A percentile compares a stretch with the other conserved stretches of the same genome.
Evolutionary conservation across 345 rosid species (phyloP).

Genomic region (Lenwebbia sp.): DNA sequence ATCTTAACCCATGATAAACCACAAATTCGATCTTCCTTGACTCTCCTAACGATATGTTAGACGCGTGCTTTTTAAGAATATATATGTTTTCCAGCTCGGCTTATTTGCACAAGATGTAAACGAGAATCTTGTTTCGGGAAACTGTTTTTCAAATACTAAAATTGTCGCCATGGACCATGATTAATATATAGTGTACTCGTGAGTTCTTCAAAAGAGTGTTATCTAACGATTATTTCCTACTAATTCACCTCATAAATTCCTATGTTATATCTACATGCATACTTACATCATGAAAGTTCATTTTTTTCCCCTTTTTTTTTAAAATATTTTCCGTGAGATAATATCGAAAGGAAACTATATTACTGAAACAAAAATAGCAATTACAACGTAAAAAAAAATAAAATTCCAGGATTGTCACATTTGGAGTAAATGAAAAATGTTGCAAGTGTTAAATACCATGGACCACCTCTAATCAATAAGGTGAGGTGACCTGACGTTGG

Average conservation of each 20-base stretch:
- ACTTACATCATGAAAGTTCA: no score
- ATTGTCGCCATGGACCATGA: neutral
- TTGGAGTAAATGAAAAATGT: neutral
- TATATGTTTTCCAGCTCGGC: neutral
- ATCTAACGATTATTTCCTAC: neutral
- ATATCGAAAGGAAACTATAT: neutral
- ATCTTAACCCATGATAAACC: neutral
- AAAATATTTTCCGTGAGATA: no score
- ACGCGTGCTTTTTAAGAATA: neutral
- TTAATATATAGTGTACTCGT: no score
- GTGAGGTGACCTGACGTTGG: neutral
- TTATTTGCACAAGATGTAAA: neutral
- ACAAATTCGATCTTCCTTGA: neutral
- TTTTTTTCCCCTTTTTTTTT: fast-evolving
- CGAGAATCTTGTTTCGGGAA: neutral
- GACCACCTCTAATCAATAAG: neutral
- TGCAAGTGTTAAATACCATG: neutral
- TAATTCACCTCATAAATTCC: neutral
- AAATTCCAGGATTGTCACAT: neutral
- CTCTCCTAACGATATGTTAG: neutral
- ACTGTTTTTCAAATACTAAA: neutral
- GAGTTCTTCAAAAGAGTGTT: neutral
- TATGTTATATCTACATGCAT: neutral
- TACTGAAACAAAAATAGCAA: neutral
- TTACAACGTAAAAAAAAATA: neutral